Conservation (phyloP, 2,329 filamentous ascomycete species). For the Botryosphaeria agaves region DNA sequence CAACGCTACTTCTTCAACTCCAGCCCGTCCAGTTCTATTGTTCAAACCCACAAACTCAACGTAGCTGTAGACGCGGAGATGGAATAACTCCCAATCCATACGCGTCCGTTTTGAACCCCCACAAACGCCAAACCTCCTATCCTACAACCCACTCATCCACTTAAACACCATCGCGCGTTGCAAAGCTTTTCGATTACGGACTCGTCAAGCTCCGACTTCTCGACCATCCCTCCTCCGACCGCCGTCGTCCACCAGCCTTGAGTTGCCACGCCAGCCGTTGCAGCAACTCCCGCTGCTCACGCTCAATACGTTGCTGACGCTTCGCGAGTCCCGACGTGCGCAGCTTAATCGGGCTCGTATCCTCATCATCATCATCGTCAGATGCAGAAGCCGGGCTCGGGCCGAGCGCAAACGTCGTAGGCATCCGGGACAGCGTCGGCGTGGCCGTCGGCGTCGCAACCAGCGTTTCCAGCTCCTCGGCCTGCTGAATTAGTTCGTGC, state of each 20-base stretch:
- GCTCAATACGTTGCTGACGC: conserved; percentile 24
- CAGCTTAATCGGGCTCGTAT: conserved; percentile 15
- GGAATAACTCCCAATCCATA: too few species aligned
- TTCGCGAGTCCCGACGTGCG: conserved; percentile 16
- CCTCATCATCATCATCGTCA: conserved; percentile 6
- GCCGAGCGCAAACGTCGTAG: conserved; percentile 9
- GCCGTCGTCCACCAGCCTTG: conserved; percentile 17
- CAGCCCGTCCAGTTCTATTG: too few species aligned
- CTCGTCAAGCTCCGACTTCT: conserved; percentile 15
- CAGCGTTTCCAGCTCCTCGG: conserved; percentile 23
- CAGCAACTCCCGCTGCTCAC: conserved; percentile 25
- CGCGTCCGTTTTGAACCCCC: too few species aligned
- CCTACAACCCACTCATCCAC: background rate
- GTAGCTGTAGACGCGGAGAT: too few species aligned
- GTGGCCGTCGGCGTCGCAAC: conserved; percentile 13
- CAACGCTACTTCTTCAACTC: too few species aligned
- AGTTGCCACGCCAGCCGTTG: conserved; percentile 23
- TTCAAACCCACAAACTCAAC: too few species aligned
- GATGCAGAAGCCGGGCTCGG: conserved; percentile 5
- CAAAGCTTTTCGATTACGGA: conserved; percentile 5
- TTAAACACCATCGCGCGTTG: background rate
- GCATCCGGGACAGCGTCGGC: conserved; percentile 8
- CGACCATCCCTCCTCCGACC: conserved; percentile 5
- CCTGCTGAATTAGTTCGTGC: conserved; percentile 27
- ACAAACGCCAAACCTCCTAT: too few species aligned